Evolutionary conservation across 306 rosid genomes (phyloP).

Genomic region (Aeschynomene evenia): DNA sequence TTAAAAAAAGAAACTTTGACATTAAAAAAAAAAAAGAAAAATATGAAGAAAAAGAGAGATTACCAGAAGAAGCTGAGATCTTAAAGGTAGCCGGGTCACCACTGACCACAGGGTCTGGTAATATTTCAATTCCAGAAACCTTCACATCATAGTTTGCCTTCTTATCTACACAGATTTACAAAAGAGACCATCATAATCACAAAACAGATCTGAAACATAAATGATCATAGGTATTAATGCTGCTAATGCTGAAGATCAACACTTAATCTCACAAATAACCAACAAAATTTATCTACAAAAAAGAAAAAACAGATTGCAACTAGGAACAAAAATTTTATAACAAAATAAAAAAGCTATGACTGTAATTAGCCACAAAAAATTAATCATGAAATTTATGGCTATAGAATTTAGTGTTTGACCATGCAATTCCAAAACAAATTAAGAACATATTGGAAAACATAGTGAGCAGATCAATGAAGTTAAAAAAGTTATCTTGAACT

Average conservation of each 20-base stretch:
- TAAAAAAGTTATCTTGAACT: background rate
- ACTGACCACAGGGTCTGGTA: constrained; percentile 64
- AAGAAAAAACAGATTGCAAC: background rate
- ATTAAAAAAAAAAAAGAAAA: background rate
- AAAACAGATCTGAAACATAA: constrained; percentile 13
- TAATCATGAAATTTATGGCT: no score
- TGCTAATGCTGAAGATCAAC: background rate
- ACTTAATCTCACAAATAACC: constrained; percentile 2
- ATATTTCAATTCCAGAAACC: constrained; percentile 59
- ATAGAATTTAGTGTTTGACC: no score
- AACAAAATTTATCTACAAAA: background rate
- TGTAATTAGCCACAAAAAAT: no score
- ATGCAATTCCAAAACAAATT: background rate
- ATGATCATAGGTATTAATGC: background rate
- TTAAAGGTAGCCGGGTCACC: constrained; percentile 72
- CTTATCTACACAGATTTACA: constrained; percentile 46
- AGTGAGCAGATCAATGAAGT: background rate
- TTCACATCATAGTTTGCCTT: constrained; percentile 61
- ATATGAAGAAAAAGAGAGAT: constrained; percentile 1
- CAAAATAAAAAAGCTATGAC: background rate
- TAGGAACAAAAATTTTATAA: background rate
- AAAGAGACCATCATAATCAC: background rate
- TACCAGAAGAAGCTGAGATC: constrained; percentile 77
- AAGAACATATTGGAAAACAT: background rate
- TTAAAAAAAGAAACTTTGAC: background rate